Conservation (phyloP, 768 basidiomycete species). For the Lyophyllum atratum region DNA sequence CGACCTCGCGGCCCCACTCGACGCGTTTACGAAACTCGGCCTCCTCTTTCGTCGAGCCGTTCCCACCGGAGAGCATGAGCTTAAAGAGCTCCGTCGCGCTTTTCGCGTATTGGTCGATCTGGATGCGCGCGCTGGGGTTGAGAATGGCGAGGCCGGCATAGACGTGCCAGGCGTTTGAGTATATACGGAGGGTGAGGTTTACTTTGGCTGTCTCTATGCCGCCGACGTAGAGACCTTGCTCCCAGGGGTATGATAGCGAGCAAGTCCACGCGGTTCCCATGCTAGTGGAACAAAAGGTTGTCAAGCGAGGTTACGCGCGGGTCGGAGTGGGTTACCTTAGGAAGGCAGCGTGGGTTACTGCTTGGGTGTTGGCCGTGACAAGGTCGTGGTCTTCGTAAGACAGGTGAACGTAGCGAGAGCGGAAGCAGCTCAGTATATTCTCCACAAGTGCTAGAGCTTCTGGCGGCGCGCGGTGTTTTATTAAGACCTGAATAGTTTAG, state of each 20-base stretch:
- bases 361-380: conserved; percentile 98
- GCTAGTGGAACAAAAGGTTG: conserved; percentile 39
- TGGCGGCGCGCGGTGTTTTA: conserved; percentile 81
- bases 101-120: conserved; percentile 90
- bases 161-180: conserved; percentile 97
- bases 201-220: conserved; percentile 98
- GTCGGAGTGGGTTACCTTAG: conserved; percentile 59
- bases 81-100: conserved; percentile 91
- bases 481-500: conserved; percentile 72
- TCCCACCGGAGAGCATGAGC: conserved; percentile 77
- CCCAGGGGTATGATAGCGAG: conserved; percentile 87
- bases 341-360: conserved; percentile 97
- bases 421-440: conserved; percentile 74
- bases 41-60: conserved; percentile 36
- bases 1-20: conserved; percentile 68
- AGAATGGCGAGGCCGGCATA: conserved; percentile 98
- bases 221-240: conserved; percentile 90
- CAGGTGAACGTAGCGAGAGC: conserved; percentile 86
- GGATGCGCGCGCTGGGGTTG: conserved; percentile 84
- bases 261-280: conserved; percentile 98
- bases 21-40: conserved; percentile 67
- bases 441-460: conserved; percentile 78
- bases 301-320: neutral
- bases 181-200: conserved; percentile 95
- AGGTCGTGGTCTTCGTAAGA: conserved; percentile 96